These are phyloP conservation scores for Bruguiera gymnorhiza DNA, from an alignment of 345 rosid genomes.

Conservation along the genomic window DNA sequence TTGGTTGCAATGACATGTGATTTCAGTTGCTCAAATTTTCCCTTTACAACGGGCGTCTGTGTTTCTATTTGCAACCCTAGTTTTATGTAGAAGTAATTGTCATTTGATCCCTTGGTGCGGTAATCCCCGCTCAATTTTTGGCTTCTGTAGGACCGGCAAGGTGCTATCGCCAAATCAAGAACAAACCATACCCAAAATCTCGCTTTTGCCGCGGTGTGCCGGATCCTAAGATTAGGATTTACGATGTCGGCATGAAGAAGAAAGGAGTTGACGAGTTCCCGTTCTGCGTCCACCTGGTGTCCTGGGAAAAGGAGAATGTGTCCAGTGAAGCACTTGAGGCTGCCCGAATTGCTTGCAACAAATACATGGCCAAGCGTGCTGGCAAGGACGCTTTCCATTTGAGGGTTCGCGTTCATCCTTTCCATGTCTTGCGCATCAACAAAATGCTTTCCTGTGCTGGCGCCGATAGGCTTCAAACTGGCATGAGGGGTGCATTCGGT, in stretches of 20 bases:
- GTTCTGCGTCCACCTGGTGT: constrained; percentile 74
- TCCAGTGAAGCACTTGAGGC: constrained; percentile 81
- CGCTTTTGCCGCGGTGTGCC: constrained; percentile 75
- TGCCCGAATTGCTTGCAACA: constrained; percentile 81
- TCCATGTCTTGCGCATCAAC: constrained; percentile 76
- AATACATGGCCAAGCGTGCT: constrained; percentile 67
- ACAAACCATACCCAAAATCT: constrained; percentile 72
- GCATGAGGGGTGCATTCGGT: constrained; percentile 82
- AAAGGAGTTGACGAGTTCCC: constrained; percentile 85
- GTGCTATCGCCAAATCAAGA: constrained; percentile 56
- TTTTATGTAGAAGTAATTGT: neutral
- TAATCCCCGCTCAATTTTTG: neutral
- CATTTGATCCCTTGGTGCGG: neutral
- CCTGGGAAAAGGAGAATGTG: constrained; percentile 77
- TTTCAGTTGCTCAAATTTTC: too few relatives aligned
- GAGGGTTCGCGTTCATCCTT: constrained; percentile 72
- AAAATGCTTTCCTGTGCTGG: constrained; percentile 90
- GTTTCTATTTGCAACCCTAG: neutral
- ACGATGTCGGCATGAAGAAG: constrained; percentile 79
- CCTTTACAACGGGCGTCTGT: too few relatives aligned
- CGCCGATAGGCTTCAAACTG: constrained; percentile 85
- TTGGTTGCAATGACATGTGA: too few relatives aligned
- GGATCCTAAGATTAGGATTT: constrained; percentile 71
- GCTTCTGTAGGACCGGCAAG: constrained; percentile 25
- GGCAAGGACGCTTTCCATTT: constrained; percentile 80